Evolutionary conservation across 129 eudicot species (phyloP).

Genomic region (Dittrichia graveolens): DNA sequence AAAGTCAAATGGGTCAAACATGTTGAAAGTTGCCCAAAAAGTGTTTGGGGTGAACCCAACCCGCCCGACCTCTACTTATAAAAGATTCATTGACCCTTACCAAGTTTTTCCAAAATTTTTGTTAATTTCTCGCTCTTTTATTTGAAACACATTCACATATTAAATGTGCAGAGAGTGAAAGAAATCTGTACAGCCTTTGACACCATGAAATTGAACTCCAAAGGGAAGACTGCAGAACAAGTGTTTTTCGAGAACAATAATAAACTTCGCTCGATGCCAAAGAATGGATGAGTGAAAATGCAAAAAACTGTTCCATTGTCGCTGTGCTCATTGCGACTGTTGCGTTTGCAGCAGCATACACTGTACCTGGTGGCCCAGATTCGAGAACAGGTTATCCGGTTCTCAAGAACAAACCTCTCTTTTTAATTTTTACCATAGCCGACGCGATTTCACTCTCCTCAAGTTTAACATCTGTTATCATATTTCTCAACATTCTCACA

Average conservation of each 20-base stretch:
- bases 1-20: too few relatives aligned
- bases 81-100: too few relatives aligned
- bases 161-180: constrained; percentile 28
- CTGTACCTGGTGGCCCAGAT: constrained; percentile 41
- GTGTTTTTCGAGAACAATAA: constrained; percentile 21
- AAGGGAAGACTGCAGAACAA: constrained; percentile 32
- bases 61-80: too few relatives aligned
- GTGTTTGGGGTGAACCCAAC: too few relatives aligned
- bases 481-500: constrained; percentile 36
- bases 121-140: too few relatives aligned
- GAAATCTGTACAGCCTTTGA: not conserved
- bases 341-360: constrained; percentile 43
- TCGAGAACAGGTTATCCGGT: constrained; percentile 30
- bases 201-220: constrained; percentile 9
- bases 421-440: constrained; percentile 29
- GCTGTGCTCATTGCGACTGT: constrained; percentile 47
- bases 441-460: constrained; percentile 37
- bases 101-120: too few relatives aligned
- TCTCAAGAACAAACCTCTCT: constrained; percentile 25
- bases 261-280: constrained; percentile 22
- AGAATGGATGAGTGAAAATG: constrained; percentile 40
- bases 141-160: too few relatives aligned
- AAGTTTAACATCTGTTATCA: constrained; percentile 33
- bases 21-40: too few relatives aligned
- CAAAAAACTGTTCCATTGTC: constrained; percentile 44